Evolutionary conservation across 306 rosid species (phyloP), one percentile per base, ranked within the genome.

Genomic region (Ochetophila trinervis): DNA sequence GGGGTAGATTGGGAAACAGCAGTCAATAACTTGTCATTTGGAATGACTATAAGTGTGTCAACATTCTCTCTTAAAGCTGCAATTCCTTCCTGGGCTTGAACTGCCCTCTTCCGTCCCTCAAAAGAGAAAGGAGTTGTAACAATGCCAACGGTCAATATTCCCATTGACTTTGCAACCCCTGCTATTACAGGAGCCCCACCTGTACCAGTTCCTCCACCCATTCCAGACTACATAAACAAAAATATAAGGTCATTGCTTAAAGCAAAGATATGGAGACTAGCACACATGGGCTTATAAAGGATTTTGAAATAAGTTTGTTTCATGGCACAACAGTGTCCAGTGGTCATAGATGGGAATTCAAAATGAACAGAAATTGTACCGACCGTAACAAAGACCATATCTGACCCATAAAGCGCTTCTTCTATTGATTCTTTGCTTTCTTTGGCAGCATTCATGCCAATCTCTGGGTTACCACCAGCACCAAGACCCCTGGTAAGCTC

Each of bases 131-230:
- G 97, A 40, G 99, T 93, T 10, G 99, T 93, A 76, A 93, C 99
- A 60, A 93, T 87, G 50, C 99, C 99, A 74, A 93, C 99, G 23
- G 99, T 93, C 79, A 93, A 67, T 79, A 93, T 89, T 57, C 99
- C 99, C 97, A 93, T 82, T 36, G 99, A 83, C 86, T 93, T 93
- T 65, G 99, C 96, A 69, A 84, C 76, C 61, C 97, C 95, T 37
- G 99, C 99, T 76, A 90, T 91, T 65, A 93, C 76, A 57, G 99
- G 99, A 72, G 96, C 99, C 62, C 90, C 99, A 42, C 99, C 99
- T 53, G 99, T 93, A 67, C 99, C 99, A 36, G 99, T 93, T 74
- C 99, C 99, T 78, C 99, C 99, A 57, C 99, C 99, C 99, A 93
- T 93, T 82, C 99, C 99, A 67, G 99, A 88, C 99, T 93, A 76